Conservation (phyloP, 2,329 filamentous ascomycete genomes). For the Dactylellina parvicollis region DNA sequence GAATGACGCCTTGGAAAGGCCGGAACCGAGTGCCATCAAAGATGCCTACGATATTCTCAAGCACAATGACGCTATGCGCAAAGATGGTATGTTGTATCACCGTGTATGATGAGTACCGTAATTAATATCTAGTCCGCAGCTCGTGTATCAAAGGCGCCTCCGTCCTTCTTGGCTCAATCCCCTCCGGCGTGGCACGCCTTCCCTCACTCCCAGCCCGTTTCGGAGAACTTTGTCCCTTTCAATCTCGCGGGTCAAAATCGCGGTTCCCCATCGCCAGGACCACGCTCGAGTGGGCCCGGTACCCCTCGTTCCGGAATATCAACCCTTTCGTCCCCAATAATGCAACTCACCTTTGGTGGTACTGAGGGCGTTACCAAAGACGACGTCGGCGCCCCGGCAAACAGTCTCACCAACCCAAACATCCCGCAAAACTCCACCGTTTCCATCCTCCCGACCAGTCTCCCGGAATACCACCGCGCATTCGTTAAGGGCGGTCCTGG, state of each 20-base stretch:
- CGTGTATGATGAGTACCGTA: not conserved
- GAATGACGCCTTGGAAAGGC: constrained; percentile 87
- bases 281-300: constrained; percentile 17
- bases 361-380: constrained; percentile 49
- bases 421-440: constrained; percentile 76
- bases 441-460: constrained; percentile 86
- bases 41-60: constrained; percentile 98
- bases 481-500: constrained; percentile 76
- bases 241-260: constrained; percentile 18
- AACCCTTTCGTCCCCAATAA: constrained; percentile 42
- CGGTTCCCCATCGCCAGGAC: constrained; percentile 44
- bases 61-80: constrained; percentile 97
- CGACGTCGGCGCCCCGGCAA: constrained; percentile 49
- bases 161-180: constrained; percentile 68
- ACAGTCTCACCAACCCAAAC: constrained; percentile 66
- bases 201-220: constrained; percentile 55
- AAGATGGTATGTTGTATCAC: constrained; percentile 76
- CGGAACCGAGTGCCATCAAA: constrained; percentile 97
- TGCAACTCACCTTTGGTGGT: constrained; percentile 30
- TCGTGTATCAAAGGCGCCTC: constrained; percentile 66
- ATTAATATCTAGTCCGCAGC: constrained; percentile 61
- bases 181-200: constrained; percentile 66
- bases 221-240: constrained; percentile 41
- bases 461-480: constrained; percentile 89
- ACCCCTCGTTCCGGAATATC: constrained; percentile 43